Conservation (phyloP, 2,329 filamentous ascomycete species). For the Zalaria sp. region DNA sequence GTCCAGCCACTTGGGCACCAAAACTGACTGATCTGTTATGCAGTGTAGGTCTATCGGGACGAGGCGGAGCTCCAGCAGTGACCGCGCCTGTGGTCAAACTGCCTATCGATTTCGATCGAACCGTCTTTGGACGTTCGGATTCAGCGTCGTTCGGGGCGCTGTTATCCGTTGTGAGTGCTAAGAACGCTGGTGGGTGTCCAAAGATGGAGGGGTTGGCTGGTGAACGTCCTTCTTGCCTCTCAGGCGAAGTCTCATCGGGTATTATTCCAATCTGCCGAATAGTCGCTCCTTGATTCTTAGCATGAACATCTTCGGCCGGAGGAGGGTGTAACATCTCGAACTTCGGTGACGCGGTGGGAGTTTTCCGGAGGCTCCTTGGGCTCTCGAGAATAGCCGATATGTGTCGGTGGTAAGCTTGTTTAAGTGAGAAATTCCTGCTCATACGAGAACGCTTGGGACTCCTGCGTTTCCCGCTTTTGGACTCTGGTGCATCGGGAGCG, state of each 20-base stretch:
- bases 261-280: too few relatives aligned
- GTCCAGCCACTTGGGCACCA: constrained; percentile 18
- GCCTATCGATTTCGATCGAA: constrained; percentile 15
- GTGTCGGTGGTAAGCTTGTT: constrained; percentile 10
- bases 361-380: constrained; percentile 12
- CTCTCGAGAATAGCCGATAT: constrained; percentile 27
- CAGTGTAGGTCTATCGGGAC: constrained; percentile 8
- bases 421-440: not conserved
- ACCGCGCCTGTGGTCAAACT: constrained; percentile 9
- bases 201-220: too few relatives aligned
- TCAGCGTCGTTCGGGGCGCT: not conserved
- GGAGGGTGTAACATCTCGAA: constrained; percentile 1
- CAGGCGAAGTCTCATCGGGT: too few relatives aligned
- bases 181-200: too few relatives aligned
- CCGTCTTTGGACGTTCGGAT: not conserved
- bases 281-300: too few relatives aligned
- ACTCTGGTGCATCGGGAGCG: not conserved
- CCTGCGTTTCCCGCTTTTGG: not conserved
- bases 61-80: constrained; percentile 3
- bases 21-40: constrained; percentile 19
- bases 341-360: constrained; percentile 4
- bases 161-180: too few relatives aligned
- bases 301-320: too few relatives aligned
- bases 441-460: not conserved
- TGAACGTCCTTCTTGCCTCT: too few relatives aligned